Percentiles rank a stretch among this genome's conserved stretches.
Conservation (phyloP, 768 basidiomycete species). For the Suillus decipiens region DNA sequence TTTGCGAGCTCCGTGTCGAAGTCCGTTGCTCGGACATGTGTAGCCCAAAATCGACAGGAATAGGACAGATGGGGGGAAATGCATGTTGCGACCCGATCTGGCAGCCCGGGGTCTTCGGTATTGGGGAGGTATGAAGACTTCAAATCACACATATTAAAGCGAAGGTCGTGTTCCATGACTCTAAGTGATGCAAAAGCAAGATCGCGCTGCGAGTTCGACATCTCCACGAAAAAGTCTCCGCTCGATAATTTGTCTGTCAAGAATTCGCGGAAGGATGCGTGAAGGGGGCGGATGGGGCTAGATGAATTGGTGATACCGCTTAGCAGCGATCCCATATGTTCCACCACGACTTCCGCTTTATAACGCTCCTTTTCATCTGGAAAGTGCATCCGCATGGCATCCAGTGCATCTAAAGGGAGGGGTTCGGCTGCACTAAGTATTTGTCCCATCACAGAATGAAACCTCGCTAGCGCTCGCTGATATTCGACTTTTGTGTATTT, state of each 20-base stretch:
- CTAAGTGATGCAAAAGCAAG: constrained; percentile 21
- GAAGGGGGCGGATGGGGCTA: constrained; percentile 21
- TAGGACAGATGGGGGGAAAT: constrained; percentile 13
- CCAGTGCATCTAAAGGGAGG: neutral
- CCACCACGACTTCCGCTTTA: neutral
- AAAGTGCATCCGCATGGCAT: neutral
- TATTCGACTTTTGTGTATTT: neutral
- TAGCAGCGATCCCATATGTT: constrained; percentile 10
- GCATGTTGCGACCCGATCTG: neutral
- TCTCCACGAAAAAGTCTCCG: constrained; percentile 17
- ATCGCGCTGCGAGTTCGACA: neutral
- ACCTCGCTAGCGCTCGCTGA: neutral
- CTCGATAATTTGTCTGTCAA: constrained; percentile 18
- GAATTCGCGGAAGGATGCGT: constrained; percentile 33
- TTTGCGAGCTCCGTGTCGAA: too few relatives aligned
- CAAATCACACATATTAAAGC: constrained; percentile 39
- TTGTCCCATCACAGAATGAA: constrained; percentile 12
- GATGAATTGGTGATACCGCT: neutral
- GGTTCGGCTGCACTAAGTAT: constrained; percentile 3
- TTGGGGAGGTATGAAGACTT: constrained; percentile 33
- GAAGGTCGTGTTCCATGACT: constrained; percentile 30
- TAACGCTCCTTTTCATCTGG: neutral
- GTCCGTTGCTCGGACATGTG: too few relatives aligned
- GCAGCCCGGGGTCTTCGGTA: constrained; percentile 17
- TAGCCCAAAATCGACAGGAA: constrained; percentile 16